Conservation (phyloP, 73 alveolate genomes). For the Paramecium bursaria region DNA sequence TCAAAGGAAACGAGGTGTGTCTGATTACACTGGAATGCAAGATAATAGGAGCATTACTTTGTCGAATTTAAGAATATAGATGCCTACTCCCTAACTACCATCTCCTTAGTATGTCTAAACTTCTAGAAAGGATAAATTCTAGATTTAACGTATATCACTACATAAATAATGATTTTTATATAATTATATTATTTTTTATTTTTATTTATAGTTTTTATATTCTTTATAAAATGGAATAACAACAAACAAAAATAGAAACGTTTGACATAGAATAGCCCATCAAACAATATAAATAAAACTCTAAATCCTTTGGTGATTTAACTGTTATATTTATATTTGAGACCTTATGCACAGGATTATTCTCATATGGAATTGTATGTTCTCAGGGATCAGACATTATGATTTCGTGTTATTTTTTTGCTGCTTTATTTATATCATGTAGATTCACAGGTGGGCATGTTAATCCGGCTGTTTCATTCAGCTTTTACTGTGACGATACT, state of each 20-base stretch:
- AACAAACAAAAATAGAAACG: not conserved
- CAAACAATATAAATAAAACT: not conserved
- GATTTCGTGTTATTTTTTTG: constrained; percentile 35
- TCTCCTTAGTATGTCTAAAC: too few species aligned
- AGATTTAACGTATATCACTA: too few species aligned
- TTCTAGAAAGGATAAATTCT: too few species aligned
- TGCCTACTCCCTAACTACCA: not conserved
- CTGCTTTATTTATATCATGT: constrained; percentile 45
- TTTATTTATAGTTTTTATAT: too few species aligned
- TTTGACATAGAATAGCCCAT: constrained; percentile 12
- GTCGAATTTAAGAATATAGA: not conserved
- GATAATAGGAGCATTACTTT: not conserved
- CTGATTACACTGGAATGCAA: constrained; percentile 18
- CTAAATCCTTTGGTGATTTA: constrained; percentile 49
- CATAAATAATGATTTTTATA: too few species aligned
- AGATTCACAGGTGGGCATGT: constrained; percentile 62
- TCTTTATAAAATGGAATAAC: not conserved
- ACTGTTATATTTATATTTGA: constrained; percentile 44
- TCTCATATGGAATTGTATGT: constrained; percentile 53
- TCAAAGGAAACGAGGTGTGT: constrained; percentile 23
- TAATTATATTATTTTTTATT: too few species aligned
- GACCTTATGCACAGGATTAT: constrained; percentile 46
- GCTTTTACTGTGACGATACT: constrained; percentile 56
- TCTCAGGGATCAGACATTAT: constrained; percentile 47
- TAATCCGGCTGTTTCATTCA: constrained; percentile 60